phyloP scores from a whole-genome alignment of 257 asterid species.

The Datura wrightii region DNA sequence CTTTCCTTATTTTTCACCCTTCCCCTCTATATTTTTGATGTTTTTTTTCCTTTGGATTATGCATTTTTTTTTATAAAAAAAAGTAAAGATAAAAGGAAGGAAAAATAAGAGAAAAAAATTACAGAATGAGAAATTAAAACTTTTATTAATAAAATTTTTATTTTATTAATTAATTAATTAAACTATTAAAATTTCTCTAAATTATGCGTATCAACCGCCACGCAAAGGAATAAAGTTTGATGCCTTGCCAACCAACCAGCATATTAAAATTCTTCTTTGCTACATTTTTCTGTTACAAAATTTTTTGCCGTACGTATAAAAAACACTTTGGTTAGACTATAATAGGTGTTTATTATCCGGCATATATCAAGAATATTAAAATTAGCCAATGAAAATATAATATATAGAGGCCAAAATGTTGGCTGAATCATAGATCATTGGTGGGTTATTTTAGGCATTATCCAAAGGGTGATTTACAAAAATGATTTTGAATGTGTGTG shows the following conservation, averaged over 20 bases:
- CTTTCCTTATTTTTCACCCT: neutral
- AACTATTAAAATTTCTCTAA: too few relatives aligned
- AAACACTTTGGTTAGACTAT: neutral
- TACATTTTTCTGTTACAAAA: neutral
- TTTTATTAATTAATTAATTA: too few relatives aligned
- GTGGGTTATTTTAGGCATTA: neutral
- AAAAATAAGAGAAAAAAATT: too few relatives aligned
- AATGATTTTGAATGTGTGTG: neutral
- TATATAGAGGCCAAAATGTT: neutral
- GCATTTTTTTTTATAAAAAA: too few relatives aligned
- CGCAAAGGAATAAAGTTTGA: slow-evolving; percentile 1
- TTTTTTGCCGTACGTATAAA: neutral
- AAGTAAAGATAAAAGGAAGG: too few relatives aligned
- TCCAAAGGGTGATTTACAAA: neutral
- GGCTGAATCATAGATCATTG: neutral
- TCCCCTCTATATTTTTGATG: neutral
- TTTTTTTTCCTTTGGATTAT: neutral
- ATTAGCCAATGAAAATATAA: neutral
- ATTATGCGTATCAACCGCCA: slow-evolving; percentile 3
- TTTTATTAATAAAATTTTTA: too few relatives aligned
- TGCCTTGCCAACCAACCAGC: slow-evolving; percentile 3
- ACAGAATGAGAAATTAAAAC: too few relatives aligned
- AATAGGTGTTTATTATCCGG: neutral
- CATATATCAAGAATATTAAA: neutral
- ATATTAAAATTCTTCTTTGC: slow-evolving; percentile 3